Conservation (phyloP, 495 filamentous ascomycete species). For the Neurospora sp. region DNA sequence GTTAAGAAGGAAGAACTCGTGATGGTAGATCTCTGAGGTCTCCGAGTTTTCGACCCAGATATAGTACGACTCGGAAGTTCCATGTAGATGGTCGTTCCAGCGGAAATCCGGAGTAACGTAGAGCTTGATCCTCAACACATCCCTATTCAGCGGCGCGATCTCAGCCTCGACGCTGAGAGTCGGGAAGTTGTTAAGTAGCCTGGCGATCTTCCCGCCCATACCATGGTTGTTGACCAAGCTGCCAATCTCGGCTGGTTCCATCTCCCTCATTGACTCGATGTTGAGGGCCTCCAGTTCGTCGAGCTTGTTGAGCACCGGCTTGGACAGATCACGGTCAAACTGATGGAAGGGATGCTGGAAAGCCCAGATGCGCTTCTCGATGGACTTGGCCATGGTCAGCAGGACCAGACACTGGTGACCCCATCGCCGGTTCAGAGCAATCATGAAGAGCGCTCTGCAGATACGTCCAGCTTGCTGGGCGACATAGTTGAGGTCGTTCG, state of each 20-base stretch:
- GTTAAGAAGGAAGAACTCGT: slow-evolving; percentile 90
- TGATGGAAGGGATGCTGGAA: slow-evolving; percentile 92
- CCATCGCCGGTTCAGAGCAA: slow-evolving; percentile 88
- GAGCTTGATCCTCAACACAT: slow-evolving; percentile 82
- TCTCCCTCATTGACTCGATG: slow-evolving; percentile 77
- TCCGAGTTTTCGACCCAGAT: slow-evolving; percentile 99
- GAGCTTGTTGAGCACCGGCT: slow-evolving; percentile 69
- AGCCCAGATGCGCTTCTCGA: slow-evolving; percentile 90
- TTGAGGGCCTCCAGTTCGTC: slow-evolving; percentile 65
- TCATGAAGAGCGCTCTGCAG: slow-evolving; percentile 92
- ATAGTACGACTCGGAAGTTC: slow-evolving; percentile 91
- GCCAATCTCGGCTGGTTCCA: slow-evolving; percentile 87
- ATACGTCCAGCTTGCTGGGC: slow-evolving; percentile 93
- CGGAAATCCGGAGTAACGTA: slow-evolving; percentile 79
- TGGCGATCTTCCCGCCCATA: slow-evolving; percentile 73
- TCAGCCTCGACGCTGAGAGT: slow-evolving; percentile 83
- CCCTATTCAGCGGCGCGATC: slow-evolving; percentile 89
- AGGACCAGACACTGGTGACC: slow-evolving; percentile 88
- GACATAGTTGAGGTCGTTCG: slow-evolving; percentile 87
- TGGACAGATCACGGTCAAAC: slow-evolving; percentile 65
- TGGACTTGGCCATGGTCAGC: slow-evolving; percentile 83
- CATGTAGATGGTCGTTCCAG: slow-evolving; percentile 95
- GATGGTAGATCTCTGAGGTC: slow-evolving; percentile 94
- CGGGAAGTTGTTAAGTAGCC: slow-evolving; percentile 81
- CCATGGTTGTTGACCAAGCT: slow-evolving; percentile 79